A percentile compares a stretch with the other conserved stretches of the same genome.
Evolutionary conservation across 2,329 filamentous ascomycete species (phyloP).

Genomic region (Botrytis pseudocinerea): DNA sequence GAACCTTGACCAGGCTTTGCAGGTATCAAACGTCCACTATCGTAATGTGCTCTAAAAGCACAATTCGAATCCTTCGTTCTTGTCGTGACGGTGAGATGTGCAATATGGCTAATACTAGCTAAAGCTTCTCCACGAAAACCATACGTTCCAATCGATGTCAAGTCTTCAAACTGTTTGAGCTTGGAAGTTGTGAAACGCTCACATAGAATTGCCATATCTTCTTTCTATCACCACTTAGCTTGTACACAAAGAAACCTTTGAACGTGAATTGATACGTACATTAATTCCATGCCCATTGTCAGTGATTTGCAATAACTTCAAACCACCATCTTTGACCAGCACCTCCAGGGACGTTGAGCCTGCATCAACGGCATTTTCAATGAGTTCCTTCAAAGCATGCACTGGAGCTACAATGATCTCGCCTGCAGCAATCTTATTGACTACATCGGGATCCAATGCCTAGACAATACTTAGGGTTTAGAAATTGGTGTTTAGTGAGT

Average conservation of each 20-base stretch:
- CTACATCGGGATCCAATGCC: conserved; percentile 86
- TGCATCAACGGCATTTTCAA: conserved; percentile 98
- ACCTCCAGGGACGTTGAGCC: conserved; percentile 90
- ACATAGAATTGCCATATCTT: conserved; percentile 88
- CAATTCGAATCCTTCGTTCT: conserved; percentile 85
- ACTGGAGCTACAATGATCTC: conserved; percentile 98
- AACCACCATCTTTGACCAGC: conserved; percentile 87
- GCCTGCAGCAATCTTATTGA: conserved; percentile 97
- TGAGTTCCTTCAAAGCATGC: conserved; percentile 91
- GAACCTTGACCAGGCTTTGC: conserved; percentile 83
- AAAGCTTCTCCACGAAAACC: conserved; percentile 97
- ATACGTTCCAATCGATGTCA: conserved; percentile 87
- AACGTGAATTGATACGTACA: conserved; percentile 51
- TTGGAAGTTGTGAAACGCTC: conserved; percentile 98
- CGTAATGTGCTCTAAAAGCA: conserved; percentile 88
- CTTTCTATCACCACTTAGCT: conserved; percentile 58
- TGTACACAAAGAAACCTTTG: background rate
- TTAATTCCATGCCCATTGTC: conserved; percentile 97
- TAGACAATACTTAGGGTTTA: conserved; percentile 46
- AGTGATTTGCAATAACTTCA: conserved; percentile 94
- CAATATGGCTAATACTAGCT: conserved; percentile 97
- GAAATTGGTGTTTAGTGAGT: background rate
- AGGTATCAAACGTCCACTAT: conserved; percentile 76
- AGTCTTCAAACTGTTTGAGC: conserved; percentile 87
- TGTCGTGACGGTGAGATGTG: conserved; percentile 91